Evolutionary conservation across 2,329 filamentous ascomycete species (phyloP), one percentile per base, ranked within the genome.

Genomic region (Zasmidium cellare): DNA sequence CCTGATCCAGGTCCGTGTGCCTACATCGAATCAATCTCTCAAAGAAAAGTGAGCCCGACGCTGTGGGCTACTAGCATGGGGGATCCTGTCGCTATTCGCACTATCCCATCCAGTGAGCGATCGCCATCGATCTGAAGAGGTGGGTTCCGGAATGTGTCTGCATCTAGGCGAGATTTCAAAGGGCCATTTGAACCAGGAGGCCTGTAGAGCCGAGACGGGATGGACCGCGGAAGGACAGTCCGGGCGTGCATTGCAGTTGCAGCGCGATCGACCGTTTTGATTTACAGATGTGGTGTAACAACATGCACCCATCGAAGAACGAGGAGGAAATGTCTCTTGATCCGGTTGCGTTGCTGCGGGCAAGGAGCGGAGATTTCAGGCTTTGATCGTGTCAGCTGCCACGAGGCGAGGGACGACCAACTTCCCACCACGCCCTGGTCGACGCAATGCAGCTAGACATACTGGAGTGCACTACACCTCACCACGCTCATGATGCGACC

Each of bases 121-220:
- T 57, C 51, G 38, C n/a, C 54, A 49, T 60, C 57, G 57, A 61
- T 61, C 59, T 53, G 59, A 55, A 46, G 55, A 58, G 59, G 51
- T 52, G 35, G 48, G 57, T 25, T 50, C 58, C 57, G 62, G 58
- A 58, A 53, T 58, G 55, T 47, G 45, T 49, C 50, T 57, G 61
- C 56, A 53, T 56, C 49, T 57, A 59, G 53, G 53, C 58, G 61
- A 61, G 61, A 54, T 59, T 52, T 25, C 20, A 11, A 48, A n/a
- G 23, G 46, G 9, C 25, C 14, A n/a, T 28, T 25, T 14, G 3
- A 6, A 9, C 46, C 54, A 28, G 54, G 41, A 31, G 24, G 2
- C 55, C 48, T 55, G 51, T 41, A 47, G 22, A 57, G 58, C 58
- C 58, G 56, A 41, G 51, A 51, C 58, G 58, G 61, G 53, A 57